Conservation (phyloP, 345 rosid species). For the Murraya koenigii region DNA sequence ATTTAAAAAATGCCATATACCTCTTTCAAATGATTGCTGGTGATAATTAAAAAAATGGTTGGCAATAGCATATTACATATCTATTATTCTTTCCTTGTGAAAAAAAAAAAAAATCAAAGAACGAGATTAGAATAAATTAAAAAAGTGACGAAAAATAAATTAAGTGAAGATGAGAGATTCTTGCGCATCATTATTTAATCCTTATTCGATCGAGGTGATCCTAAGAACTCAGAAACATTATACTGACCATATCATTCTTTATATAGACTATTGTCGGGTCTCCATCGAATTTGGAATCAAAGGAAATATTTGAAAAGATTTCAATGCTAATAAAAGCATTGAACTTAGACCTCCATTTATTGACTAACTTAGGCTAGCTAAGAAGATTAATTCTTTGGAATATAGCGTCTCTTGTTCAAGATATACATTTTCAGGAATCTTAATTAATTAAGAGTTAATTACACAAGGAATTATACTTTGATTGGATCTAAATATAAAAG, state of each 20-base stretch:
- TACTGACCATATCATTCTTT: slow-evolving; percentile 28
- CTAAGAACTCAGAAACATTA: slow-evolving; percentile 32
- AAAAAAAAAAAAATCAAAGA: not conserved
- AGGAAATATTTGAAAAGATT: slow-evolving; percentile 17
- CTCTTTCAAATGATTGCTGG: slow-evolving; percentile 11
- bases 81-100: slow-evolving; percentile 9
- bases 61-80: slow-evolving; percentile 9
- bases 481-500: slow-evolving; percentile 17
- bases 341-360: slow-evolving; percentile 10
- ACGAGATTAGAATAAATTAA: slow-evolving; percentile 25
- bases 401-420: slow-evolving; percentile 8
- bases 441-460: slow-evolving; percentile 11
- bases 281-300: slow-evolving; percentile 34
- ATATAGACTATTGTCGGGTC: slow-evolving; percentile 34
- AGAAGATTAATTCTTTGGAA: slow-evolving; percentile 21
- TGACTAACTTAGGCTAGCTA: slow-evolving; percentile 11
- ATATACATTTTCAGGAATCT: slow-evolving; percentile 26
- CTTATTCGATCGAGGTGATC: slow-evolving; percentile 26
- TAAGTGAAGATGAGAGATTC: slow-evolving; percentile 28
- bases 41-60: slow-evolving; percentile 18
- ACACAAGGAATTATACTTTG: slow-evolving; percentile 15
- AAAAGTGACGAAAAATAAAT: slow-evolving; percentile 21
- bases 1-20: not conserved
- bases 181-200: slow-evolving; percentile 18
- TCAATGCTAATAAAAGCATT: not conserved